phyloP scores from a whole-genome alignment of 1,284 basidiomycete species.

The Kwoniella shivajii region DNA sequence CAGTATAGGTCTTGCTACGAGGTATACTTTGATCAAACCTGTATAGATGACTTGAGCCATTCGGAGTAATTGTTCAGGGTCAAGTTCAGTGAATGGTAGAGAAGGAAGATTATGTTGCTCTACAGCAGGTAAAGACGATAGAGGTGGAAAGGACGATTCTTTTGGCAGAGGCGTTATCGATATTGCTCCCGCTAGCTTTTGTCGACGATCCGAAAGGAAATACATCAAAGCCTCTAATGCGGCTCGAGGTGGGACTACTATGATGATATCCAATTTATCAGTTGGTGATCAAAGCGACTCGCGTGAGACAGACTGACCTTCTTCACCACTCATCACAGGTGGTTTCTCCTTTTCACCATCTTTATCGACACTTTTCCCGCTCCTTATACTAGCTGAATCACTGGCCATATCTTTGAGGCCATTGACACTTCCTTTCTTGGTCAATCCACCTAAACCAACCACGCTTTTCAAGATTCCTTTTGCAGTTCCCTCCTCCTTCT shows the following conservation, averaged over 20 bases:
- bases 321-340: conserved; percentile 26
- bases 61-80: conserved; percentile 75
- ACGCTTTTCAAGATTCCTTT: conserved; percentile 35
- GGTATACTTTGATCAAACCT: conserved; percentile 89
- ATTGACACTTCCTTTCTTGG: conserved; percentile 30
- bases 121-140: conserved; percentile 59
- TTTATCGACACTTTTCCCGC: conserved; percentile 14
- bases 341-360: conserved; percentile 18
- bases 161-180: conserved; percentile 67
- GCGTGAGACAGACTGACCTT: conserved; percentile 27
- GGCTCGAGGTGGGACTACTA: conserved; percentile 35
- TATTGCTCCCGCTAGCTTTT: conserved; percentile 77
- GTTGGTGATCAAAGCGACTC: background rate
- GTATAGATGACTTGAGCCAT: conserved; percentile 95
- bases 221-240: conserved; percentile 58
- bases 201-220: conserved; percentile 77
- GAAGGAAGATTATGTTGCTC: conserved; percentile 71
- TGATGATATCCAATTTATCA: background rate
- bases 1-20: conserved; percentile 78
- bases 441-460: conserved; percentile 27
- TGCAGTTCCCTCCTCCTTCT: conserved; percentile 15
- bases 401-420: conserved; percentile 14
- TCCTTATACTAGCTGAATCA: conserved; percentile 18
- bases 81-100: conserved; percentile 67
- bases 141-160: conserved; percentile 41